Evolutionary conservation across 768 basidiomycete genomes (phyloP).

Genomic region (Termitomyces sp.): DNA sequence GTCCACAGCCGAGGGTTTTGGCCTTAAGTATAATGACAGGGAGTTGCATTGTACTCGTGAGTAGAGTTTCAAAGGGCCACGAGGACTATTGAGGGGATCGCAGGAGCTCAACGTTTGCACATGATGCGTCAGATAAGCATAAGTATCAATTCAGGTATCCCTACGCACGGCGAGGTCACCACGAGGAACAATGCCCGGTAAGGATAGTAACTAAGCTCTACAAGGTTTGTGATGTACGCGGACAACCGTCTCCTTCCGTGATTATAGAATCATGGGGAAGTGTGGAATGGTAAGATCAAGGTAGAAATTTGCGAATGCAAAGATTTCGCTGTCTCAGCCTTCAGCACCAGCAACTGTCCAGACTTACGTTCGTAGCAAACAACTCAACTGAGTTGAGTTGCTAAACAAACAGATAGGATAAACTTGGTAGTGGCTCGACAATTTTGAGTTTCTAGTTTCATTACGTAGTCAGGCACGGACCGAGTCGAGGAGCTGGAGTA

Average conservation of each 20-base stretch:
- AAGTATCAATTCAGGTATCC: not conserved
- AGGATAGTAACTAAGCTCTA: not conserved
- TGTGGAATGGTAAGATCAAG: not conserved
- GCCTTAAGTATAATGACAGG: not conserved
- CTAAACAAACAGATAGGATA: not conserved
- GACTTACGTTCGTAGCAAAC: not conserved
- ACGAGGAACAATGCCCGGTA: not conserved
- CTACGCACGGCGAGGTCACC: not conserved
- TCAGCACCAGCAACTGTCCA: not conserved
- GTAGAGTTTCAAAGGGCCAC: constrained; percentile 1
- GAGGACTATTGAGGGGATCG: not conserved
- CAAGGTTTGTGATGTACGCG: not conserved
- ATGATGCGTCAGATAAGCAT: not conserved
- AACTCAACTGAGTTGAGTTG: too few relatives aligned
- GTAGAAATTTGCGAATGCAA: not conserved
- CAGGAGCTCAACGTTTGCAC: not conserved
- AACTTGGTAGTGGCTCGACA: not conserved
- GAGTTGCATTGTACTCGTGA: not conserved
- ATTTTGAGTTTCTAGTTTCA: not conserved
- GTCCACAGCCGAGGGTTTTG: not conserved
- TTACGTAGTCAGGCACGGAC: not conserved
- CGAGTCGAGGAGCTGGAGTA: not conserved
- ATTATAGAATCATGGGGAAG: not conserved
- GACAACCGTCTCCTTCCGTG: not conserved
- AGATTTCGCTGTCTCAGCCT: not conserved